Evolutionary conservation across 176 grass and related monocot genomes (phyloP).

Genomic region (Aechmea fasciata): DNA sequence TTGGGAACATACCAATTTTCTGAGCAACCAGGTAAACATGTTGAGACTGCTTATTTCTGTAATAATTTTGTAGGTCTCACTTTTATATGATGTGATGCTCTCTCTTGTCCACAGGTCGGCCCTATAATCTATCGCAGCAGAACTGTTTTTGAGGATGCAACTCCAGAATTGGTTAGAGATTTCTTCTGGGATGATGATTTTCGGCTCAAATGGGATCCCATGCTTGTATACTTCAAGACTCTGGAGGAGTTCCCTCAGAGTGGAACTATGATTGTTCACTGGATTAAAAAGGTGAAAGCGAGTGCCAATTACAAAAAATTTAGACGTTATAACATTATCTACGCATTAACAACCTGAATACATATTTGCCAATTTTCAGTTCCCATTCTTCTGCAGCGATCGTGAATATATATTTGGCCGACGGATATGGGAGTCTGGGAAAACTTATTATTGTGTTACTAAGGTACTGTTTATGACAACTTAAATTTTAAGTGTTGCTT

Average conservation of each 20-base stretch:
- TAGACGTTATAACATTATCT: neutral
- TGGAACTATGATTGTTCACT: slow-evolving; percentile 86
- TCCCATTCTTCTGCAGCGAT: slow-evolving; percentile 99
- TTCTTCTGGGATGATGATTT: slow-evolving; percentile 99
- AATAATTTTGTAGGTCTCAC: neutral
- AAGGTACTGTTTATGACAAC: slow-evolving; percentile 41
- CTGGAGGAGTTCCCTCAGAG: slow-evolving; percentile 76
- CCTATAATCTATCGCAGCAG: slow-evolving; percentile 75
- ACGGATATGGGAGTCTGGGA: slow-evolving; percentile 89
- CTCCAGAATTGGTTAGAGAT: slow-evolving; percentile 94
- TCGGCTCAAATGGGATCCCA: slow-evolving; percentile 87
- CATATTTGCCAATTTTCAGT: slow-evolving; percentile 40
- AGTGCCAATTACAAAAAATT: neutral
- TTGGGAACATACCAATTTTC: neutral
- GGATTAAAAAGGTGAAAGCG: slow-evolving; percentile 82
- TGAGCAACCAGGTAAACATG: neutral
- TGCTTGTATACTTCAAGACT: slow-evolving; percentile 67
- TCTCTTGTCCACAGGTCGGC: slow-evolving; percentile 44
- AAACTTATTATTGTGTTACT: slow-evolving; percentile 82
- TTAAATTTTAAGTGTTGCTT: slow-evolving; percentile 4
- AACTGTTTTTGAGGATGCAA: slow-evolving; percentile 95
- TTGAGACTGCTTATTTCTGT: neutral
- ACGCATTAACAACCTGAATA: slow-evolving; percentile 11
- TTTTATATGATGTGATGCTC: neutral
- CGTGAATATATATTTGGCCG: slow-evolving; percentile 96